phyloP scores from a whole-genome alignment of 306 rosid genomes.

The Cajanus cajan region DNA sequence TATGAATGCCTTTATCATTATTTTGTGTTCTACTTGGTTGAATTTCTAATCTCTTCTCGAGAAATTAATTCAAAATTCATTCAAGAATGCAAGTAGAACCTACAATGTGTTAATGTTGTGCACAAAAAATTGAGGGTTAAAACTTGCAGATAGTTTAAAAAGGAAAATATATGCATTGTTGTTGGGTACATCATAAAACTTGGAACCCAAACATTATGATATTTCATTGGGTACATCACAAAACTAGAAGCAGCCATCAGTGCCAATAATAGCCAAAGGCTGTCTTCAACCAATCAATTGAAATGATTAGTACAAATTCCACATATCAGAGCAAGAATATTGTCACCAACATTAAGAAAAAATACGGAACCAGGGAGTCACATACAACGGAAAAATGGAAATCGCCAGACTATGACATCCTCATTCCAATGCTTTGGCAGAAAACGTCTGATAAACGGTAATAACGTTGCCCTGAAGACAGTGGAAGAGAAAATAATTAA shows the following conservation, averaged over 20 bases:
- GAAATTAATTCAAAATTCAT: constrained; percentile 9
- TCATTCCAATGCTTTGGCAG: constrained; percentile 84
- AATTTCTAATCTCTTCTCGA: not conserved
- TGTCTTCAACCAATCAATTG: not conserved
- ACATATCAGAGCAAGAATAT: constrained; percentile 14
- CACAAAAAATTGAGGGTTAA: not conserved
- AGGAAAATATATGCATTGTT: not conserved
- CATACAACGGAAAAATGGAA: constrained; percentile 92
- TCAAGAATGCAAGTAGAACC: not conserved
- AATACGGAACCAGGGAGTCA: constrained; percentile 17
- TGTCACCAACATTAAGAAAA: not conserved
- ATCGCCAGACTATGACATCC: constrained; percentile 61
- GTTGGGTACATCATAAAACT: not conserved
- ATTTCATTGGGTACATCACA: constrained; percentile 1
- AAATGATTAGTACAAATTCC: constrained; percentile 5
- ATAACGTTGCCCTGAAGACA: constrained; percentile 79
- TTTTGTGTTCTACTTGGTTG: not conserved
- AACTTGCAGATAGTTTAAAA: not conserved
- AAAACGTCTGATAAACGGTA: constrained; percentile 80
- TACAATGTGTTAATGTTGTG: not conserved
- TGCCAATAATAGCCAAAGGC: not conserved
- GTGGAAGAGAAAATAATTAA: constrained; percentile 21
- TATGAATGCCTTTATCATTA: constrained; percentile 8
- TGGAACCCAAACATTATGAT: not conserved
- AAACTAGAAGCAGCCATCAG: constrained; percentile 8